These are phyloP conservation scores for Comarum palustre DNA, from an alignment of 306 rosid genomes.

Conservation along the genomic window DNA sequence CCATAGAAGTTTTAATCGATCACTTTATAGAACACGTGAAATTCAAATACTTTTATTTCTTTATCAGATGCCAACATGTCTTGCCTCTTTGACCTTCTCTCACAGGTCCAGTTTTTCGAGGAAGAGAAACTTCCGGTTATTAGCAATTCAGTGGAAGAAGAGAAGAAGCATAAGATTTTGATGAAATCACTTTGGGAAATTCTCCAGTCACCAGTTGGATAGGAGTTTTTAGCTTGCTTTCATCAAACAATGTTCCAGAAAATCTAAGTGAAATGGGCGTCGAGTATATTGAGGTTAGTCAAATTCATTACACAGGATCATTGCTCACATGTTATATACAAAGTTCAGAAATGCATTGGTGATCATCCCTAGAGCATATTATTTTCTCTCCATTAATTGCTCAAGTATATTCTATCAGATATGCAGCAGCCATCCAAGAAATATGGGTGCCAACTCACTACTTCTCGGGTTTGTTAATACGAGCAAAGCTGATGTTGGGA, in stretches of 20 bases:
- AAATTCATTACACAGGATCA: not conserved
- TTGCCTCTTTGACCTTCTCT: conserved; percentile 14
- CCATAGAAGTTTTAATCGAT: not conserved
- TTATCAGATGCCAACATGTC: not conserved
- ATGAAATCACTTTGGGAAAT: conserved; percentile 98
- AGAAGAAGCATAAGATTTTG: conserved; percentile 55
- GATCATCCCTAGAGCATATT: not conserved
- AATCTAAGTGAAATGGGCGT: conserved; percentile 59
- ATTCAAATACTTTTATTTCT: not conserved
- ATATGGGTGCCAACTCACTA: conserved; percentile 42
- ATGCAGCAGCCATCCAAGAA: conserved; percentile 49
- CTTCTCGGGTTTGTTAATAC: conserved; percentile 60
- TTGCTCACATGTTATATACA: not conserved
- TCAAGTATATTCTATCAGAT: not conserved
- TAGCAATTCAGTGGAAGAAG: conserved; percentile 50
- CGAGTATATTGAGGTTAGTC: conserved; percentile 75
- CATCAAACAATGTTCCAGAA: conserved; percentile 52
- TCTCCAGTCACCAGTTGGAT: conserved; percentile 76
- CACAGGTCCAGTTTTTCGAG: conserved; percentile 76
- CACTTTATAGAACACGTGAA: not conserved
- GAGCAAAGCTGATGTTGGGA: conserved; percentile 53
- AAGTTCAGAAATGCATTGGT: not conserved
- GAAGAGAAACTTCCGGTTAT: conserved; percentile 91
- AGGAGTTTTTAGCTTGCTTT: conserved; percentile 66
- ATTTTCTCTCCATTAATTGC: not conserved